Evolutionary conservation across 805 yeast genomes (phyloP).

Genomic region (Kuraishia capsulata): DNA sequence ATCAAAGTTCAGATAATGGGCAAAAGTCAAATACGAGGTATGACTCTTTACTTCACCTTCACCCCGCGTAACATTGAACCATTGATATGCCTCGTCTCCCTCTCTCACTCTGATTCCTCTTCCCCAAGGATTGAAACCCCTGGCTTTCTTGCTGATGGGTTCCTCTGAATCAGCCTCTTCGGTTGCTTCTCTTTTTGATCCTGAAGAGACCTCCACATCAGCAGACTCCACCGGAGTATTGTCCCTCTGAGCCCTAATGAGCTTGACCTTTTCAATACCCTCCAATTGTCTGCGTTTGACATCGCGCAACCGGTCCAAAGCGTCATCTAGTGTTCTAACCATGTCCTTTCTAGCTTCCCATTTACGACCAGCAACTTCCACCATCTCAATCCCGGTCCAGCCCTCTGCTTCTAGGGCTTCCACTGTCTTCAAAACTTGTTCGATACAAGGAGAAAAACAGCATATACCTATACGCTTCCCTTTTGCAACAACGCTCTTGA

Average conservation of each 20-base stretch:
- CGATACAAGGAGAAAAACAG: constrained; percentile 96
- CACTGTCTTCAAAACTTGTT: constrained; percentile 86
- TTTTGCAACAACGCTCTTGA: constrained; percentile 46
- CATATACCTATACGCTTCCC: constrained; percentile 61
- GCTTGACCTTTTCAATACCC: constrained; percentile 49
- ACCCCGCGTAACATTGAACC: constrained; percentile 78
- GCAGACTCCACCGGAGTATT: too few relatives aligned
- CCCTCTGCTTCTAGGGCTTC: constrained; percentile 65
- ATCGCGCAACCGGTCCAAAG: constrained; percentile 69
- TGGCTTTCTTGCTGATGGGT: constrained; percentile 14
- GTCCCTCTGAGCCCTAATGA: constrained; percentile 13
- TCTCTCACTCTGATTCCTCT: constrained; percentile 77
- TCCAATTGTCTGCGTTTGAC: constrained; percentile 63
- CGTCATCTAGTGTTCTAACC: constrained; percentile 76
- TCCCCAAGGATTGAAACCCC: constrained; percentile 87
- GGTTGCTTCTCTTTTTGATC: constrained; percentile 6
- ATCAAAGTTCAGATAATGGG: constrained; percentile 20
- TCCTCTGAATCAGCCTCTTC: constrained; percentile 7
- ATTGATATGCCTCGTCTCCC: constrained; percentile 72
- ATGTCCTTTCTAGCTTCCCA: constrained; percentile 89
- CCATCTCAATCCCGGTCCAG: constrained; percentile 86
- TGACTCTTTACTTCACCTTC: constrained; percentile 88
- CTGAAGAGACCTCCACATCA: constrained; percentile 23
- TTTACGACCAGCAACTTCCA: constrained; percentile 74
- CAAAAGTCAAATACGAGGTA: constrained; percentile 91